Conservation (phyloP, 805 yeast genomes). For the Ogataea zsoltii region DNA sequence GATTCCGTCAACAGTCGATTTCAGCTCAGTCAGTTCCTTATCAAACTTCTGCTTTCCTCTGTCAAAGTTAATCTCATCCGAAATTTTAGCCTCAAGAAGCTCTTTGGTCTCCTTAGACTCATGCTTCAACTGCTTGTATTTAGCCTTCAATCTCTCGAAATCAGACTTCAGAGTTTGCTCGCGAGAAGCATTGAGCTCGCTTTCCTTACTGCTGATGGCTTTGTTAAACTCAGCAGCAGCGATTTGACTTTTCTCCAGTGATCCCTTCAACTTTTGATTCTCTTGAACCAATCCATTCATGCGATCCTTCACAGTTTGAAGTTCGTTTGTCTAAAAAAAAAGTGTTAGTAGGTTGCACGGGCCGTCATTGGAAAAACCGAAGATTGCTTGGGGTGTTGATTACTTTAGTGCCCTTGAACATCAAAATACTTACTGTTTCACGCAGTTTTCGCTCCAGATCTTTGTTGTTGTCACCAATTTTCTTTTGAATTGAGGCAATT, state of each 20-base stretch:
- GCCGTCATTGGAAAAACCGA: slow-evolving; percentile 4
- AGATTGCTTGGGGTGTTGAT: slow-evolving; percentile 12
- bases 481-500: slow-evolving; percentile 33
- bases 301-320: slow-evolving; percentile 36
- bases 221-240: slow-evolving; percentile 38
- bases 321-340: slow-evolving; percentile 19
- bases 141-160: slow-evolving; percentile 26
- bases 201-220: slow-evolving; percentile 37
- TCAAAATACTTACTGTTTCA: slow-evolving; percentile 28
- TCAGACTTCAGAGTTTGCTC: slow-evolving; percentile 31
- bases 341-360: slow-evolving; percentile 18
- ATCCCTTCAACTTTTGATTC: slow-evolving; percentile 42
- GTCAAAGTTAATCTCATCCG: slow-evolving; percentile 44
- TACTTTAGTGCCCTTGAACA: slow-evolving; percentile 12
- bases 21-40: slow-evolving; percentile 39
- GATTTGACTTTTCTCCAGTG: slow-evolving; percentile 39
- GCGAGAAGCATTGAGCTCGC: slow-evolving; percentile 33
- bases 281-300: slow-evolving; percentile 43
- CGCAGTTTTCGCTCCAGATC: slow-evolving; percentile 38
- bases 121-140: slow-evolving; percentile 43
- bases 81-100: slow-evolving; percentile 41
- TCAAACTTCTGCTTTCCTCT: slow-evolving; percentile 47
- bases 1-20: slow-evolving; percentile 31
- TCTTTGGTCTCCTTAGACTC: slow-evolving; percentile 45
- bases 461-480: slow-evolving; percentile 31